Percentiles rank a stretch among this genome's conserved stretches.
Evolutionary conservation across 2,329 filamentous ascomycete genomes (phyloP).

Genomic region (Venturiaceae sp.): DNA sequence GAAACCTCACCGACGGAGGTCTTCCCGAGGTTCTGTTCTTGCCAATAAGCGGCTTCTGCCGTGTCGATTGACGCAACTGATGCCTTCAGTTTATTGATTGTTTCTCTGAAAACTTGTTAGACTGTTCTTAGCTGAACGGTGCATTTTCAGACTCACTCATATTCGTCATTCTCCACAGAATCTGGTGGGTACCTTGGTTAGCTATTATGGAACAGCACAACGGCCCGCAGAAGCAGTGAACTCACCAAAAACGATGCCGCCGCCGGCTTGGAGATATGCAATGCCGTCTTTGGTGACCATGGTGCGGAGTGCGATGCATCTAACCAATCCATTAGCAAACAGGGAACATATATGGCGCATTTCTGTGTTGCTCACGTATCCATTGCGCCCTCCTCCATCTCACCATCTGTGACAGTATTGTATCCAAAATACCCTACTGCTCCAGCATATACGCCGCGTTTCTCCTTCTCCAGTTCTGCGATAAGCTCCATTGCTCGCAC

Average conservation of each 20-base stretch:
- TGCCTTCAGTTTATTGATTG: conserved; percentile 76
- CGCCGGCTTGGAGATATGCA: conserved; percentile 81
- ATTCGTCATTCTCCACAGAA: conserved; percentile 6
- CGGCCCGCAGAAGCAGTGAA: conserved; percentile 42
- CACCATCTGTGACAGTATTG: conserved; percentile 55
- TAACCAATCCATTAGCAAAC: conserved; percentile 20
- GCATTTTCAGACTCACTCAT: neutral
- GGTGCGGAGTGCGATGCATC: conserved; percentile 68
- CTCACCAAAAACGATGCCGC: conserved; percentile 86
- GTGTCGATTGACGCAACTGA: conserved; percentile 82
- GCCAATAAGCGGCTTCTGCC: conserved; percentile 62
- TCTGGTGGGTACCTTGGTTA: neutral
- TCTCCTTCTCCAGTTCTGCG: conserved; percentile 86
- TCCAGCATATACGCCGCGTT: conserved; percentile 89
- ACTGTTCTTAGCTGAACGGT: neutral
- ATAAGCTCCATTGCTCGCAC: conserved; percentile 96
- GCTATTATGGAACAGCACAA: neutral
- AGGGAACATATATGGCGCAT: too few species aligned
- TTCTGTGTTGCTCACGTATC: conserved; percentile 62
- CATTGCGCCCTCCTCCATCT: conserved; percentile 71
- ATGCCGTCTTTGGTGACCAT: conserved; percentile 91
- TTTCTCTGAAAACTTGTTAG: conserved; percentile 51
- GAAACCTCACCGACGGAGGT: neutral
- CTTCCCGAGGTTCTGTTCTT: conserved; percentile 23
- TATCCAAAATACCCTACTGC: conserved; percentile 97